These are phyloP conservation scores for Penicillium argentinense DNA, from an alignment of 495 filamentous ascomycete genomes.

Conservation along the genomic window DNA sequence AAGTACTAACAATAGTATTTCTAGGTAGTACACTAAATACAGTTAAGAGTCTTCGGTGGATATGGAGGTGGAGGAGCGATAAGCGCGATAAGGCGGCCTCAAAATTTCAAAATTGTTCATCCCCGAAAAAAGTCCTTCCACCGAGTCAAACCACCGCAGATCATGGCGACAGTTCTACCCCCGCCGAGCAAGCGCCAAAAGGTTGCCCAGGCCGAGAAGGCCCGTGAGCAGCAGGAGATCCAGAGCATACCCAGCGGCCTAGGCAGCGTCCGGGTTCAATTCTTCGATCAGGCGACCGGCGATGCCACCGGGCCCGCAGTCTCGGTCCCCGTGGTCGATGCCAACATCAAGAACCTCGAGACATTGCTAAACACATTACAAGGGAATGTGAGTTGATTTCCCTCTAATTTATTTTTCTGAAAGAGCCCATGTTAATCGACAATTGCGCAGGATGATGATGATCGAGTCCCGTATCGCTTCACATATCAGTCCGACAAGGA, in stretches of 20 bases:
- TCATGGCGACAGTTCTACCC: constrained; percentile 85
- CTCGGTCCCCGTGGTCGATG: constrained; percentile 80
- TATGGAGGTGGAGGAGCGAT: too few relatives aligned
- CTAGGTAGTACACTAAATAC: too few relatives aligned
- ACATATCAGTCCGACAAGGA: constrained; percentile 61
- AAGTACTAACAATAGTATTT: too few relatives aligned
- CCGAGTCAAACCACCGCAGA: constrained; percentile 15
- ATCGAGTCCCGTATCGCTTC: constrained; percentile 87
- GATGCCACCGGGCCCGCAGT: constrained; percentile 66
- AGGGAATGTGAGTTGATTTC: constrained; percentile 62
- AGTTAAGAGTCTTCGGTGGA: too few relatives aligned
- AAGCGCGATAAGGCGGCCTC: too few relatives aligned
- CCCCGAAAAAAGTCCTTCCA: too few relatives aligned
- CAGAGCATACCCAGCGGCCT: constrained; percentile 66
- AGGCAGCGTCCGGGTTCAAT: constrained; percentile 80
- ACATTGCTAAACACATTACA: constrained; percentile 86
- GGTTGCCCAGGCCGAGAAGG: constrained; percentile 69
- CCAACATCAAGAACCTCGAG: constrained; percentile 86
- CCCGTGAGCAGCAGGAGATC: constrained; percentile 74
- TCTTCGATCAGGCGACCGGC: constrained; percentile 81
- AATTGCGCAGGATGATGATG: constrained; percentile 60
- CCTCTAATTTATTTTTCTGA: neutral
- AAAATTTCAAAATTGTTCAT: too few relatives aligned
- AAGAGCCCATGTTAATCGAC: neutral
- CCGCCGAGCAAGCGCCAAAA: constrained; percentile 91